Evolutionary conservation across 208 protist species (phyloP).

Genomic region (Leishmania martiniquensis): DNA sequence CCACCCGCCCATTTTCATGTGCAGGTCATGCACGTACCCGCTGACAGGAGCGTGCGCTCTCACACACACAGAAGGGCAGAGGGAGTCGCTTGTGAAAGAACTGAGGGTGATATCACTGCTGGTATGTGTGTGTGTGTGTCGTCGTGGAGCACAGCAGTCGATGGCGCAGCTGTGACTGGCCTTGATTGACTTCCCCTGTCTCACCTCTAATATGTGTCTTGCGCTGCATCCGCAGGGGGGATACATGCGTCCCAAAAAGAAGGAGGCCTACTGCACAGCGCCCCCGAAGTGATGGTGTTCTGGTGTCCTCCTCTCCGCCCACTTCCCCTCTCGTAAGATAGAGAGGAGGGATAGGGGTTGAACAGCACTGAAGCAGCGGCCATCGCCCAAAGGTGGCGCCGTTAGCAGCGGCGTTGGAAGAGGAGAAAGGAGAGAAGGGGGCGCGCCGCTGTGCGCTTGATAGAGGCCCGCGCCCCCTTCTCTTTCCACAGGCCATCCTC

Average conservation of each 20-base stretch:
- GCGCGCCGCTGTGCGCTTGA: neutral
- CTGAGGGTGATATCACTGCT: neutral
- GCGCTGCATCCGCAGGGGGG: neutral
- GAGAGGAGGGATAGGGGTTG: neutral
- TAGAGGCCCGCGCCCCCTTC: neutral
- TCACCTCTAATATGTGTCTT: neutral
- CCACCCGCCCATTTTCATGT: too few relatives aligned
- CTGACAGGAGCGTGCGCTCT: neutral
- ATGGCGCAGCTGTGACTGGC: neutral
- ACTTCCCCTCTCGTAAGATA: neutral
- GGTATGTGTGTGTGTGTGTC: neutral
- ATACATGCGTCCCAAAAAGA: neutral
- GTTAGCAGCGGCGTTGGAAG: neutral
- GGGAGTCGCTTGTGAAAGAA: neutral
- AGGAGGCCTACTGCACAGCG: neutral
- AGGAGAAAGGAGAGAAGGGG: neutral
- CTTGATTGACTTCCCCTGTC: neutral
- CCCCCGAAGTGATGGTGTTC: neutral
- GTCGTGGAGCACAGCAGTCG: neutral
- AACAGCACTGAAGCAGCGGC: too few relatives aligned
- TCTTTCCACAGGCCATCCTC: neutral
- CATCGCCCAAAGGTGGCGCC: neutral
- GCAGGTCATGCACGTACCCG: neutral
- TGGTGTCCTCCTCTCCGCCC: neutral
- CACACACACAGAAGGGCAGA: neutral